These are phyloP conservation scores for Starmerella stigmatis DNA, from an alignment of 805 yeast genomes.

Conservation along the genomic window DNA sequence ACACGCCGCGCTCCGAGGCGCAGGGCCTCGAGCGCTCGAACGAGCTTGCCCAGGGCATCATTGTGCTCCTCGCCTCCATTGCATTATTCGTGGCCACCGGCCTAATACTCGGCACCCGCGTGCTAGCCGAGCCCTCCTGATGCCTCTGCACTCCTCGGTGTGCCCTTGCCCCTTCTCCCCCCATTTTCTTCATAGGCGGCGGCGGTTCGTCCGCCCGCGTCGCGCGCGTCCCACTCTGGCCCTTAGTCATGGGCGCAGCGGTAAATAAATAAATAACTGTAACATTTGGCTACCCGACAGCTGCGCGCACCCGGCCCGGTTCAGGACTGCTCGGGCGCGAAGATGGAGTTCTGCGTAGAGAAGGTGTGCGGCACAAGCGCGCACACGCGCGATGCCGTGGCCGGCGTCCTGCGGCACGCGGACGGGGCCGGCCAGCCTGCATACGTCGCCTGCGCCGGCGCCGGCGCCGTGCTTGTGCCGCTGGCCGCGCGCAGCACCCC, in stretches of 20 bases:
- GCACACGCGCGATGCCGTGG: neutral
- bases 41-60: conserved; percentile 15
- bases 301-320: too few species aligned
- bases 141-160: too few species aligned
- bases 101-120: conserved; percentile 17
- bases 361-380: neutral
- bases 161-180: too few species aligned
- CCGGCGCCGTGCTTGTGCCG: conserved; percentile 15
- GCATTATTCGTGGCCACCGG: conserved; percentile 22
- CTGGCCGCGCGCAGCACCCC: neutral
- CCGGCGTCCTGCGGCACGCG: neutral
- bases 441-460: conserved; percentile 16
- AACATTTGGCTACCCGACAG: too few species aligned
- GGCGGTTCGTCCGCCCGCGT: too few species aligned
- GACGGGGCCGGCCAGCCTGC: conserved; percentile 2
- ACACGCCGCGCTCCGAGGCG: neutral
- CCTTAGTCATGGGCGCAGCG: too few species aligned
- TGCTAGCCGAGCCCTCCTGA: conserved; percentile 2
- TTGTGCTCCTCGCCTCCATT: conserved; percentile 16
- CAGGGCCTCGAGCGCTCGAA: neutral
- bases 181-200: too few species aligned
- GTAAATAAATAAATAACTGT: too few species aligned
- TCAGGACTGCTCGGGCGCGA: too few species aligned
- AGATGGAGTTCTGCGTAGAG: conserved; percentile 11
- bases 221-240: too few species aligned